Evolutionary conservation across 225 moss, liverwort and hornwort genomes (phyloP), one percentile per base, ranked within the genome.

Genomic region (Marchantia paleacea): DNA sequence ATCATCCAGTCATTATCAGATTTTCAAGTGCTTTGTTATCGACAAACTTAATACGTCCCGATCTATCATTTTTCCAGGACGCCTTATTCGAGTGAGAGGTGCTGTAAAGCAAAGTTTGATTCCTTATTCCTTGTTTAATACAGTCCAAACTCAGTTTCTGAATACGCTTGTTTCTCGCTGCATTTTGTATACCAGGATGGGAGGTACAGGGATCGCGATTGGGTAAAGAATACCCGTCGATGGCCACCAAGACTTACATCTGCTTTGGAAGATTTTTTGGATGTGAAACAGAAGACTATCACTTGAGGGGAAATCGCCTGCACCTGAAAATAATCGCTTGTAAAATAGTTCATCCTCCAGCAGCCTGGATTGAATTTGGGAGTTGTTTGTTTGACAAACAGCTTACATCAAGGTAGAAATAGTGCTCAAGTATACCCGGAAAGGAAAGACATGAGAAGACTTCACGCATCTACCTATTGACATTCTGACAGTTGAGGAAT

Each of bases 191-290:
- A 81, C 78, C 87, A 97, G 92, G 99, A 99, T 81, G 90, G 86
- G 51, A 90, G 99, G 73, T 99, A 99, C 73, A 85, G 88, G 58
- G 89, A 95, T 77, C 85, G 95, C 67, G 87, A 94, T 5, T 99
- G 95, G 99, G 94, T 99, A 49, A 90, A 84, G 72, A 67, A 85
- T 52, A 99, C 95, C 65, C 92, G 99, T 52, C 92, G 90, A 63
- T 99, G 99, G 99, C 99, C 99, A 61, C 99, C 99, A 9, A 89
- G 92, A 52, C 89, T 99, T 26, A 81, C 89, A 49, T 87, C 86
- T 39, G 94, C 92, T 48, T 74, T 99, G 76, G 94, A 91, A 84
- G 90, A 90, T 66, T 99, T 99, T 81, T 75, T 99, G 76, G 99
- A 95, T 69, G 89, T 99, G 0, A 99, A 95, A 79, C 84, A 28